Evolutionary conservation across 2,329 filamentous ascomycete species (phyloP).

Genomic region (Cytospora piceae): DNA sequence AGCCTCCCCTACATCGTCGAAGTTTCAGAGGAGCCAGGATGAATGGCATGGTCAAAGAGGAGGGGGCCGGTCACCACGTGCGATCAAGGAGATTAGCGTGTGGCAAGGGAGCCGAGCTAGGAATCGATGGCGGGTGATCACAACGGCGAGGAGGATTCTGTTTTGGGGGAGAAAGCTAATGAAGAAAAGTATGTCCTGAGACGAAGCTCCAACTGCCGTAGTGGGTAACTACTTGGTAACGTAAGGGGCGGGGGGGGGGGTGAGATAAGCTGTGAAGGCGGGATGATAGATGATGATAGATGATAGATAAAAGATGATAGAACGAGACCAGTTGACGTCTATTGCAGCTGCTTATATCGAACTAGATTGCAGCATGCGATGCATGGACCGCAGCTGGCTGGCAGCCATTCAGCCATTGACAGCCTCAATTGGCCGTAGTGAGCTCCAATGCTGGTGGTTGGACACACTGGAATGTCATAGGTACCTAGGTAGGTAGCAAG

Average conservation of each 20-base stretch:
- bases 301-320: no score
- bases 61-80: neutral
- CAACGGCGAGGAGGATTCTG: neutral
- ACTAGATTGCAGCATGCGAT: neutral
- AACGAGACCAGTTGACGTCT: no score
- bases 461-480: no score
- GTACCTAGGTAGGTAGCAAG: no score
- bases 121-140: neutral
- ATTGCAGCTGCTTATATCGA: neutral
- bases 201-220: constrained; percentile 1
- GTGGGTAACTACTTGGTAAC: neutral
- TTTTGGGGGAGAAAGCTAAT: neutral
- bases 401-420: neutral
- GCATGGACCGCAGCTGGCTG: neutral
- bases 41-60: neutral
- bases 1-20: no score
- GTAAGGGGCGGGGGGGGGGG: no score
- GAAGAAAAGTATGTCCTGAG: neutral
- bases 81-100: neutral
- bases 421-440: neutral
- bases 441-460: neutral
- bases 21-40: neutral
- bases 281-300: no score
- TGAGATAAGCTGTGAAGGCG: neutral
- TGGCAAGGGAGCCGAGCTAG: neutral